A percentile compares a stretch with the other conserved stretches of the same genome.
phyloP scores from a whole-genome alignment of 305 asterid species.

The Withania somnifera region DNA sequence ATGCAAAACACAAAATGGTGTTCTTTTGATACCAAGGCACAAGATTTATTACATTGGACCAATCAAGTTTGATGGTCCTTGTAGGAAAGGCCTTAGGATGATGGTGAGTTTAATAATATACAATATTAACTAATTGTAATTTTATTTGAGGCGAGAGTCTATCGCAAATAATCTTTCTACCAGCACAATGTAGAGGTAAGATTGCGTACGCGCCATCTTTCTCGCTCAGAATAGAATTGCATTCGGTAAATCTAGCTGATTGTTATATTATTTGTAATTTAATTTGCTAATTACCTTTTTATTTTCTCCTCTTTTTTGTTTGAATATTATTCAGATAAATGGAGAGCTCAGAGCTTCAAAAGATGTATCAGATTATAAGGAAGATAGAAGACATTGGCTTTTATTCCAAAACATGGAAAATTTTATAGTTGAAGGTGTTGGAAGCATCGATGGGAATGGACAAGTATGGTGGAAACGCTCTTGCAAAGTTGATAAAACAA shows the following conservation, averaged over 20 bases:
- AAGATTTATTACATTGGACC: constrained; percentile 3
- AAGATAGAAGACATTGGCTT: constrained; percentile 61
- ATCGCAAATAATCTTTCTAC: not conserved
- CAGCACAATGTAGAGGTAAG: no score
- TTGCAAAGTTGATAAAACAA: constrained; percentile 53
- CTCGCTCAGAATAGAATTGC: no score
- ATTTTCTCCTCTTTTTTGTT: not conserved
- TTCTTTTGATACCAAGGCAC: constrained; percentile 8
- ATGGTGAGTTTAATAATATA: constrained; percentile 24
- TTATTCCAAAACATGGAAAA: constrained; percentile 42
- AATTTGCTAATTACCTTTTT: not conserved
- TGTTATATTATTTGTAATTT: not conserved
- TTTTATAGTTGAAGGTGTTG: constrained; percentile 57
- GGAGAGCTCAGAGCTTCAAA: constrained; percentile 63
- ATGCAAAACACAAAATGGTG: constrained; percentile 20
- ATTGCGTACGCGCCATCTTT: no score
- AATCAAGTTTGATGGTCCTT: constrained; percentile 37
- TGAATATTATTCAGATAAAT: constrained; percentile 28
- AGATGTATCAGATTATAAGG: constrained; percentile 25
- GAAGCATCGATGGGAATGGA: constrained; percentile 76
- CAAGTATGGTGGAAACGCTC: constrained; percentile 82
- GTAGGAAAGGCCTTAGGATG: constrained; percentile 34
- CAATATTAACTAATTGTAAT: not conserved
- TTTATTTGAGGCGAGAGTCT: not conserved
- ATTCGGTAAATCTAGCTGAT: no score